Evolutionary conservation across 208 protist species (phyloP).

Genomic region (Wallacemonas sp.): DNA sequence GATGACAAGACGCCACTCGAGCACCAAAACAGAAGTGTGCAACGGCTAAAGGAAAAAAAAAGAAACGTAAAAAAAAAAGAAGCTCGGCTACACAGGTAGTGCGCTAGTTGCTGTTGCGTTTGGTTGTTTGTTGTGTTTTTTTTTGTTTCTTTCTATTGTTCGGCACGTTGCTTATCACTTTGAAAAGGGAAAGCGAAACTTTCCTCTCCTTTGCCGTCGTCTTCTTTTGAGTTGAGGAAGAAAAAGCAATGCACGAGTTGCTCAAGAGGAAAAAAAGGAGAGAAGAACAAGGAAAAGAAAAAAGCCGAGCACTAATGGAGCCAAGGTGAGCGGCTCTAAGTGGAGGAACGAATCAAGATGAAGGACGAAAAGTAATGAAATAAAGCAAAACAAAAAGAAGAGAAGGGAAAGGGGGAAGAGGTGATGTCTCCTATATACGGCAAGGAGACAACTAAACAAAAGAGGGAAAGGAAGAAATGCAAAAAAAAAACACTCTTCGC

Average conservation of each 20-base stretch:
- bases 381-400: slow-evolving; percentile 3
- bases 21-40: not conserved
- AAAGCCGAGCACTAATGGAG: slow-evolving; percentile 1
- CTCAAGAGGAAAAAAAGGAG: not conserved
- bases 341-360: not conserved
- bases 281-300: not conserved
- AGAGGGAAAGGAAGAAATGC: slow-evolving; percentile 3
- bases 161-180: no score
- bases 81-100: not conserved
- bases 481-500: no score
- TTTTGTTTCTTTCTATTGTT: no score
- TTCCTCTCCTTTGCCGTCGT: no score
- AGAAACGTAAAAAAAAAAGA: not conserved
- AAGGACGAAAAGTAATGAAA: slow-evolving; percentile 14
- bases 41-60: not conserved
- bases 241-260: no score
- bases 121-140: not conserved
- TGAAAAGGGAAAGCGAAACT: no score
- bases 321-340: no score
- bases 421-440: no score
- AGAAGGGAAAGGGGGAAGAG: no score
- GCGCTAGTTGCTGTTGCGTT: slow-evolving; percentile 1
- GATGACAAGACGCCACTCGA: not conserved
- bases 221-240: no score
- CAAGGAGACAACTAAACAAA: slow-evolving; percentile 12